phyloP scores from a whole-genome alignment of 2,329 filamentous ascomycete species.

The Xylariaceae sp. region DNA sequence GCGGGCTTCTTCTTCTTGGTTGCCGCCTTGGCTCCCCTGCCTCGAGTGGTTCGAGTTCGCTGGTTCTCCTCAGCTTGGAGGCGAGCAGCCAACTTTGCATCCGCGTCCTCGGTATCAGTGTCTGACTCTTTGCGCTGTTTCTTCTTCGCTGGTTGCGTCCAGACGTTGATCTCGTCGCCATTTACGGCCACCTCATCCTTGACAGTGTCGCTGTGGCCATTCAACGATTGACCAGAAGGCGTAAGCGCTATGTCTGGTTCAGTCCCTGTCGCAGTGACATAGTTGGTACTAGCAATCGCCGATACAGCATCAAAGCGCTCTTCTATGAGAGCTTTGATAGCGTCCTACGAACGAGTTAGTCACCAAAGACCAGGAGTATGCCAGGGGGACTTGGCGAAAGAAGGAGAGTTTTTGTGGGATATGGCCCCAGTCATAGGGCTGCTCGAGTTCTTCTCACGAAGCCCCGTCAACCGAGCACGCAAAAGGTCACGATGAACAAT shows the following conservation, averaged over 20 bases:
- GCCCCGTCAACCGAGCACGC: background rate
- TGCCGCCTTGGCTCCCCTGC: conserved; percentile 53
- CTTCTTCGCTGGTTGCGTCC: conserved; percentile 49
- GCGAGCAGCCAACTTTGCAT: conserved; percentile 80
- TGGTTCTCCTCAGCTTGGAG: conserved; percentile 91
- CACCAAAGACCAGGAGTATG: background rate
- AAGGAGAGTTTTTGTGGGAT: background rate
- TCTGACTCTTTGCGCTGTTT: conserved; percentile 62
- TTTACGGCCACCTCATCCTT: conserved; percentile 31
- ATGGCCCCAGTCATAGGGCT: background rate
- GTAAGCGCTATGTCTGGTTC: conserved; percentile 22
- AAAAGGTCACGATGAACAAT: background rate
- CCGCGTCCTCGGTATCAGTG: conserved; percentile 62
- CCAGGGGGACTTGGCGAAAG: background rate
- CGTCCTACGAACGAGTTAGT: conserved; percentile 42
- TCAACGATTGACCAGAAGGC: conserved; percentile 24
- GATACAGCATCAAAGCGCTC: conserved; percentile 67
- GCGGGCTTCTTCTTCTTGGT: conserved; percentile 57
- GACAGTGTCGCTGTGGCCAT: conserved; percentile 29
- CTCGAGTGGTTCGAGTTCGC: conserved; percentile 67
- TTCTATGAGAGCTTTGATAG: conserved; percentile 68
- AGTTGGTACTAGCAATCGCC: conserved; percentile 37
- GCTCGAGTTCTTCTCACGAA: background rate
- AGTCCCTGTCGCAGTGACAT: conserved; percentile 14
- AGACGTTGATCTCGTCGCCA: conserved; percentile 44